These are phyloP conservation scores for Picocystis salinarum DNA, from an alignment of 139 green algal species.

Conservation along the genomic window DNA sequence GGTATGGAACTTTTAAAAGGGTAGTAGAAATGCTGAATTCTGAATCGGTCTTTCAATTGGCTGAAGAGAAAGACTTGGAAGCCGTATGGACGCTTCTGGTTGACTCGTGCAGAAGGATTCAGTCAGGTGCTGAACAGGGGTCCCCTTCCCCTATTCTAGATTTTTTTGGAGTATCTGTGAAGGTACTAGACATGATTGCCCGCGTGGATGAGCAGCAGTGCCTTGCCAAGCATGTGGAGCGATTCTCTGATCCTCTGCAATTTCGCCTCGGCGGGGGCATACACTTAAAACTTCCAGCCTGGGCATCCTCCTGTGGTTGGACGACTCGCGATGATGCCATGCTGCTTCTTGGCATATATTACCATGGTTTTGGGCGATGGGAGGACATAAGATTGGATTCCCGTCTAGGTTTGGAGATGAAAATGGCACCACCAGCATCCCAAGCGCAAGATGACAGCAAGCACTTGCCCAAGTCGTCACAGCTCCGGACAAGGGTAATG, in stretches of 20 bases:
- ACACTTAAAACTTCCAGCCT: slow-evolving; percentile 25
- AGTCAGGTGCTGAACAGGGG: neutral
- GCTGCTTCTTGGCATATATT: slow-evolving; percentile 54
- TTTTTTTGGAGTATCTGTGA: slow-evolving; percentile 73
- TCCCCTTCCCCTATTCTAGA: slow-evolving; percentile 34
- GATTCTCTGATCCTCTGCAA: slow-evolving; percentile 6
- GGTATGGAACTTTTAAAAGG: slow-evolving; percentile 12
- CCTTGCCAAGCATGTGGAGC: slow-evolving; percentile 12
- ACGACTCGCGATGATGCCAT: slow-evolving; percentile 45
- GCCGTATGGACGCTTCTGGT: neutral
- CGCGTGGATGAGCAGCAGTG: slow-evolving; percentile 17
- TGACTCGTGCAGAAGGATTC: neutral
- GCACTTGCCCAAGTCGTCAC: slow-evolving; percentile 12
- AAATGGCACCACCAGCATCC: slow-evolving; percentile 28
- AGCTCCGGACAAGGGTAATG: neutral
- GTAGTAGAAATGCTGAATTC: slow-evolving; percentile 8
- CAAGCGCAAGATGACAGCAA: slow-evolving; percentile 11
- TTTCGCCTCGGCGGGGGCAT: slow-evolving; percentile 32
- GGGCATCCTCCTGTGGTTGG: slow-evolving; percentile 39
- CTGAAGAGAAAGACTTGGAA: slow-evolving; percentile 5
- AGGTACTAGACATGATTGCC: slow-evolving; percentile 45
- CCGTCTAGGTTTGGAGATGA: slow-evolving; percentile 36
- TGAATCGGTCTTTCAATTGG: slow-evolving; percentile 6
- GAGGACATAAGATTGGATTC: slow-evolving; percentile 46
- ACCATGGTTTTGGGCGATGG: slow-evolving; percentile 61